Conservation (phyloP, 2,329 filamentous ascomycete genomes). For the Paecilomyces sp. region DNA sequence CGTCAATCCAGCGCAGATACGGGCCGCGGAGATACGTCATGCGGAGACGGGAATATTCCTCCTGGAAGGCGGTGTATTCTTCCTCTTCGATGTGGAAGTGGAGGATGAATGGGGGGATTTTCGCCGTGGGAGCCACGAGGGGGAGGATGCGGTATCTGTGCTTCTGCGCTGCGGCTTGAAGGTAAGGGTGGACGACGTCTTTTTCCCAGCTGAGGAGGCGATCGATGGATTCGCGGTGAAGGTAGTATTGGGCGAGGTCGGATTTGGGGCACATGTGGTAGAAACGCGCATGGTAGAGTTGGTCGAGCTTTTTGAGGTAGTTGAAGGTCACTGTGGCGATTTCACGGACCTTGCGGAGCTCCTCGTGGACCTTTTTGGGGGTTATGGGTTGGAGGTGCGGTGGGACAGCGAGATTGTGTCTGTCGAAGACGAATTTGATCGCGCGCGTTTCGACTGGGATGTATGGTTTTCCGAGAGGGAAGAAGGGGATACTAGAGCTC, state of each 20-base stretch:
- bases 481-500: background rate
- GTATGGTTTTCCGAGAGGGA: conserved; percentile 4
- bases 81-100: conserved; percentile 14
- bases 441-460: background rate
- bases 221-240: conserved; percentile 15
- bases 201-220: conserved; percentile 18
- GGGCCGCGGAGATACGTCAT: conserved; percentile 6
- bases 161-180: background rate
- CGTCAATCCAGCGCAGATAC: conserved; percentile 10
- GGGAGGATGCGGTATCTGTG: conserved; percentile 1
- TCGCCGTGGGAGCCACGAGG: conserved; percentile 14
- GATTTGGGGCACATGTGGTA: conserved; percentile 17
- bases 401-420: conserved; percentile 9
- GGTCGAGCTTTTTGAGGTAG: conserved; percentile 10
- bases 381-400: conserved; percentile 6
- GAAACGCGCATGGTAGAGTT: conserved; percentile 12
- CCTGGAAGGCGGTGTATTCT: conserved; percentile 12
- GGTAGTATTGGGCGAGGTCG: background rate
- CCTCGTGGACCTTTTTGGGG: conserved; percentile 2
- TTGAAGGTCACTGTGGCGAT: conserved; percentile 10
- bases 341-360: conserved; percentile 9
- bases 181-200: conserved; percentile 2
- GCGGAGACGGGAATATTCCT: conserved; percentile 2
- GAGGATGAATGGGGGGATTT: conserved; percentile 18
- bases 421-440: conserved; percentile 5